Evolutionary conservation across 2,329 filamentous ascomycete genomes (phyloP), one percentile per base, ranked within the genome.

Genomic region (Alternaria triticina): DNA sequence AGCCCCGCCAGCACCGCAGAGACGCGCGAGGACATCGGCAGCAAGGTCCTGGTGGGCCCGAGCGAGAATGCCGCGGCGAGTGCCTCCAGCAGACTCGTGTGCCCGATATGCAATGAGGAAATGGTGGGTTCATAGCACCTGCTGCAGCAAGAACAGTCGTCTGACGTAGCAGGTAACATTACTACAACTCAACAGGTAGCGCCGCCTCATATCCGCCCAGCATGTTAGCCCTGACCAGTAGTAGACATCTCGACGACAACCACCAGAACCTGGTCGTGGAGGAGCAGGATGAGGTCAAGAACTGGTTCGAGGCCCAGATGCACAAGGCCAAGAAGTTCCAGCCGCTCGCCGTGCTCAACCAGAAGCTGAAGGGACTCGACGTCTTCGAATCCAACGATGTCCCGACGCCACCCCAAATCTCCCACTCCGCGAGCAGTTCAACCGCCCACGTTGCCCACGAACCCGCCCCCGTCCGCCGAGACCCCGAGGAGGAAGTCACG

Each of bases 81-180:
- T 56, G 83, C 88, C 59, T 88, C 86, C 70, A 88, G 88, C 68
- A 87, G 87, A 79, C 88, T 99, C 62, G 89, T 95, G 59, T 99
- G 96, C 79, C 96, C 96, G n/a, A 99, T 99, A 77, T 99, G 96
- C 81, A 94, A 90, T 72, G 96, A 98, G 82, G 94, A 97, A 81
- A 99, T 99, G 96, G 94, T 96, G 83, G 23, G 70, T 66, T 56
- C 33, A 49, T 82, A 50, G 59, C 59, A 46, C 55, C 54, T 61
- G 47, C 64, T 27, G 17, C 30, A 47, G 5, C 20, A 17, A 51
- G 27, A 67, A 72, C 61, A 68, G 50, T 55, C 43, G 57, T 62
- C 79, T 79, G 70, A 80, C 66, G 23, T 13, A 9, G 46, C 74
- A 96, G 93, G 86, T 98, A 75, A 98, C 96, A 13, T 83, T 99